Evolutionary conservation across 2,329 filamentous ascomycete species (phyloP).

Genomic region (Pseudogymnoascus sp.): DNA sequence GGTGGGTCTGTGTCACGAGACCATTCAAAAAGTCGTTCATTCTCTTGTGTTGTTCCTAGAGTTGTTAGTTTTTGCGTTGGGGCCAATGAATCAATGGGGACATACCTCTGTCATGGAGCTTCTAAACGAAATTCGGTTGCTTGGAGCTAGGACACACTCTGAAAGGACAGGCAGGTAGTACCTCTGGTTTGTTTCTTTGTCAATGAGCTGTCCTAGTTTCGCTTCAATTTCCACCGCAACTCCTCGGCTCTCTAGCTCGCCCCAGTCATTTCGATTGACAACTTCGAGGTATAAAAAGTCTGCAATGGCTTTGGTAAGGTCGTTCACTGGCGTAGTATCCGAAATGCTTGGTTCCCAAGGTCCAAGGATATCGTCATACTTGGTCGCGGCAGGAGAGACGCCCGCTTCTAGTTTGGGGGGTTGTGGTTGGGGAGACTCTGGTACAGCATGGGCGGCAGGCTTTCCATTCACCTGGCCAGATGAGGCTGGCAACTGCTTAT

Average conservation of each 20-base stretch:
- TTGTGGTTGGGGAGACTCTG: slow-evolving; percentile 6
- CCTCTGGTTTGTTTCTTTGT: slow-evolving; percentile 63
- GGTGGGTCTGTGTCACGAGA: slow-evolving; percentile 51
- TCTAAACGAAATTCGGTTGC: slow-evolving; percentile 60
- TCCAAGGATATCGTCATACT: slow-evolving; percentile 33
- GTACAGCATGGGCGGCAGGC: slow-evolving; percentile 13
- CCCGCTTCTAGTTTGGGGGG: slow-evolving; percentile 13
- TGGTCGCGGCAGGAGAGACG: slow-evolving; percentile 5
- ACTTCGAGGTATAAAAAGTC: slow-evolving; percentile 74
- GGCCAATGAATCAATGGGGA: slow-evolving; percentile 14
- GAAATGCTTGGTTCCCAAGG: slow-evolving; percentile 63
- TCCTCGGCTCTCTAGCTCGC: slow-evolving; percentile 53
- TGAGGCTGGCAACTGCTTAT: slow-evolving; percentile 18
- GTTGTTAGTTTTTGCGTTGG: slow-evolving; percentile 3
- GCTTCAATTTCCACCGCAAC: slow-evolving; percentile 89
- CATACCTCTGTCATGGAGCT: slow-evolving; percentile 86
- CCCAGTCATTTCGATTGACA: slow-evolving; percentile 57
- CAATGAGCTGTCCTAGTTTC: slow-evolving; percentile 77
- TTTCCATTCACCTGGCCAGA: slow-evolving; percentile 17
- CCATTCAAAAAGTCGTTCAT: slow-evolving; percentile 82
- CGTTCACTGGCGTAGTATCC: slow-evolving; percentile 62
- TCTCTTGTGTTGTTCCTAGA: slow-evolving; percentile 66
- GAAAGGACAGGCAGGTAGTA: slow-evolving; percentile 59
- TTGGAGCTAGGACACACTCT: slow-evolving; percentile 61
- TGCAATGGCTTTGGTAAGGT: slow-evolving; percentile 66